Base-by-base conservation (phyloP, 805 yeast genomes). In the Kodamaea nitidulidarum region DNA sequence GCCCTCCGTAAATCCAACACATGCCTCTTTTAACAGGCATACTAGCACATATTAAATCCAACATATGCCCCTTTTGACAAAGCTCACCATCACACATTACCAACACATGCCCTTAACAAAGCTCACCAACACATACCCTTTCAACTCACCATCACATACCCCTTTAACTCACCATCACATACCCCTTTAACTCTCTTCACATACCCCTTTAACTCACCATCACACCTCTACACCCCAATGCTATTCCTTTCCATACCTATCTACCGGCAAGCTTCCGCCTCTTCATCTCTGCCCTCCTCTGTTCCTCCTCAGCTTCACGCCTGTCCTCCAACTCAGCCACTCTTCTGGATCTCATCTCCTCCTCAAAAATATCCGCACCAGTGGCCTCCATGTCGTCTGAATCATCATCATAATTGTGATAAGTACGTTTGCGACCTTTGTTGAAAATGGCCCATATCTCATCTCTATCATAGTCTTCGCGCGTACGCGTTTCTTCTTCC, bases 361-460 rank as follows among this genome's bases (percentile, higher is more conserved):
- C 98, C 41, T 78, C 85, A 30, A 88, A 64, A 16, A 93, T 78
- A 46, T 91, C 97, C 18, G 81, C 81, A 18, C 96, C 97, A 1
- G 93, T 83, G 2, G 96, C 96, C 56, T 91, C 98, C 97, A 93
- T 91, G 52, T 86, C 88, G 42, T 73, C 80, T 43, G 75, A 72
- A 40, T 75, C 78, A 38, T 71, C 70, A 37, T 70, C 65, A 26
- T 62, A 60, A 18, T 65, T 56, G 44, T 67, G 71, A 31, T 69
- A 60, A 0, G 65, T 50, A 32, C 87, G 66, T 39, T 72, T 68
- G 42, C 71, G 71, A 3, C 88, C 87, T 42, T 76, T 71, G 53
- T 79, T 81, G 59, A 90, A 84, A 60, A 91, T 74, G 14, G 80
- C 76, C 96, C 96, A 88, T 34, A 91, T 90, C 58, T 88, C 96